These are phyloP conservation scores for Vaccinium myrtillus DNA, from an alignment of 148 eudicot genomes.

Conservation along the genomic window DNA sequence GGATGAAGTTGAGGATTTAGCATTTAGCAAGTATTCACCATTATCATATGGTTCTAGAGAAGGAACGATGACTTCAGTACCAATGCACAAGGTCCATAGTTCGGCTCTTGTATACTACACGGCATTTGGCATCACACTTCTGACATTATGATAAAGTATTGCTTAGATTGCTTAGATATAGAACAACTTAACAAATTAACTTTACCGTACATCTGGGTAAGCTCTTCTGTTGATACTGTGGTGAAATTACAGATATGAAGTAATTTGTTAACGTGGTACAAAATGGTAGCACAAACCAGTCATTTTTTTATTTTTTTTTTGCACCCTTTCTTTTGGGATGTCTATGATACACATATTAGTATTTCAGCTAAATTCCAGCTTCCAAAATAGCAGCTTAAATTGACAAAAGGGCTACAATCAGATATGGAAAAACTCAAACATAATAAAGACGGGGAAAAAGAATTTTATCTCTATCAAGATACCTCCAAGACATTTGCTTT, in stretches of 20 bases:
- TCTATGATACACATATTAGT: neutral
- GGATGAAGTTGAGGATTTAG: neutral
- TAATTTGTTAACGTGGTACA: neutral
- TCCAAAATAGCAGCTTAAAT: neutral
- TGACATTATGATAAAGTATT: neutral
- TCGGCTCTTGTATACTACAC: neutral
- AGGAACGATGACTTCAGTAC: neutral
- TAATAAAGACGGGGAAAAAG: neutral
- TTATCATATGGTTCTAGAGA: too few relatives aligned
- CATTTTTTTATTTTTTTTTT: neutral
- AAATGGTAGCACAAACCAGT: neutral
- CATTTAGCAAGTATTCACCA: neutral
- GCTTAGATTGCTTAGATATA: neutral
- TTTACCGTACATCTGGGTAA: neutral
- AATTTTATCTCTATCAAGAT: neutral
- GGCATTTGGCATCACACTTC: neutral
- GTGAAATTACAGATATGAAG: neutral
- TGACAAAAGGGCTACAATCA: neutral
- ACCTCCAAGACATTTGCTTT: conserved; percentile 99
- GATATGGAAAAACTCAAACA: neutral
- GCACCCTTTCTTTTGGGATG: neutral
- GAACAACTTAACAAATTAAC: neutral
- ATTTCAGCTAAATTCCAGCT: neutral
- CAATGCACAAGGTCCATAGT: neutral
- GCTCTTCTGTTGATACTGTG: neutral